Evolutionary conservation across 2,329 filamentous ascomycete species (phyloP), one percentile per base, ranked within the genome.

Genomic region (Rhytidhysteron rufulum): DNA sequence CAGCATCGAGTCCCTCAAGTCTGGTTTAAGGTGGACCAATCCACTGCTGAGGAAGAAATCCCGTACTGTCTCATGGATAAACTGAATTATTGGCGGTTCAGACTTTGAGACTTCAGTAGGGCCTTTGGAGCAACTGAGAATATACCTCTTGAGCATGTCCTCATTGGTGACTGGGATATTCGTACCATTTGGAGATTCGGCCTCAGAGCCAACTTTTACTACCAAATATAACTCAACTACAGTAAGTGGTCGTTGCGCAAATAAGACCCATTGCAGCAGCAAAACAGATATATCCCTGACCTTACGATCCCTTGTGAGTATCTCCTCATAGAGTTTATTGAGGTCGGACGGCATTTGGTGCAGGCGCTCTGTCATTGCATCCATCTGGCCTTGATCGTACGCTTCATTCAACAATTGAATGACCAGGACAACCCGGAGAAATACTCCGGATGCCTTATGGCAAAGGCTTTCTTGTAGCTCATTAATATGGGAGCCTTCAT

Each of bases 1-100:
- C 5, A 7, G 10, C 3, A 45, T 11, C n/a, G 42, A 25, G 1
- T 7, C 10, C 2, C 15, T 16, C 2, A 53, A 31, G 1, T 43
- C 35, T 7, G 58, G 54, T 57, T 58, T 65, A 0, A 70, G n/a
- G 0, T 55, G 38, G 0, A 34, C 7, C 0, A 69, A 43, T 0
- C 69, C 67, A 0, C 50, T 62, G 6, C 63, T 63, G 3, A 73
- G 17, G 0, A 78, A 56, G 33, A 71, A 77, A 8, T 77, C 73
- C 1, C 65, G 52, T 0, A 77, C 71, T 0, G 74, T 74, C 45
- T 77, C 71, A 29, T 78, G 74, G 4, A 78, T 77, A 50, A 78
- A 79, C 42, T 79, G 75, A 0, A 78, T 69, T 0, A 47, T 68
- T 0, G 51, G 47, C 11, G 19, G 11, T 10, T 57, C 48, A 0